Evolutionary conservation across 2,329 filamentous ascomycete genomes (phyloP).

Genomic region (Magnaporthiopsis rhizophila): DNA sequence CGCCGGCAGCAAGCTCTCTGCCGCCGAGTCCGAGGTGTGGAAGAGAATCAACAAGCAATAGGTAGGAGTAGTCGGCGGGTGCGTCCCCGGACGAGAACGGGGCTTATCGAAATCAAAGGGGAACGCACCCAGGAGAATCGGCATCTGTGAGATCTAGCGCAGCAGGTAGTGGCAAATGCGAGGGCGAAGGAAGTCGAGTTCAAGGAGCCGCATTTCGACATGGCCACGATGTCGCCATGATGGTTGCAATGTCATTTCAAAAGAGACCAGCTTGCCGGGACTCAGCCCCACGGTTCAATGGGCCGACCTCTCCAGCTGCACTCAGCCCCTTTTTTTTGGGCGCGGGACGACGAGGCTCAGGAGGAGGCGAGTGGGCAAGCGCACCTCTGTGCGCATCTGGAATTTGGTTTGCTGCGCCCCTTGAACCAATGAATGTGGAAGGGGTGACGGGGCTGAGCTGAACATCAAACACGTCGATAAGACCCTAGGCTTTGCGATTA

Average conservation of each 20-base stretch:
- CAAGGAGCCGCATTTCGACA: not conserved
- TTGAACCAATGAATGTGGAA: constrained; percentile 8
- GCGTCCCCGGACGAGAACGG: not conserved
- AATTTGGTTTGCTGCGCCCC: constrained; percentile 4
- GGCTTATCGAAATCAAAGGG: not conserved
- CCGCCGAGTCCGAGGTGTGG: constrained; percentile 55
- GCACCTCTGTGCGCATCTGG: not conserved
- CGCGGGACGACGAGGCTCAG: not conserved
- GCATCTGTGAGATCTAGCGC: not conserved
- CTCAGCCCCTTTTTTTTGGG: not conserved
- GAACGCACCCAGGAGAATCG: not conserved
- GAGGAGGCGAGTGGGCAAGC: not conserved
- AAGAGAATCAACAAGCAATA: constrained; percentile 53
- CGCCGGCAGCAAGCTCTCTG: constrained; percentile 49
- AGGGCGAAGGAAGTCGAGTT: not conserved
- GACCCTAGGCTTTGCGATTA: not conserved
- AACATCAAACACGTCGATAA: constrained; percentile 18
- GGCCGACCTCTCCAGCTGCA: not conserved
- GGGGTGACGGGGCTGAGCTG: constrained; percentile 10
- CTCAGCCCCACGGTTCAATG: not conserved
- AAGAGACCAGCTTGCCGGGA: not conserved
- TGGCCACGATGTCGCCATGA: not conserved
- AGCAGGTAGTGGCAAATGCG: not conserved
- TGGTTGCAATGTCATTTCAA: not conserved
- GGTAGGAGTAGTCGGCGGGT: constrained; percentile 6